These are phyloP conservation scores for Rubus idaeus DNA, from an alignment of 306 rosid species.

Conservation along the genomic window DNA sequence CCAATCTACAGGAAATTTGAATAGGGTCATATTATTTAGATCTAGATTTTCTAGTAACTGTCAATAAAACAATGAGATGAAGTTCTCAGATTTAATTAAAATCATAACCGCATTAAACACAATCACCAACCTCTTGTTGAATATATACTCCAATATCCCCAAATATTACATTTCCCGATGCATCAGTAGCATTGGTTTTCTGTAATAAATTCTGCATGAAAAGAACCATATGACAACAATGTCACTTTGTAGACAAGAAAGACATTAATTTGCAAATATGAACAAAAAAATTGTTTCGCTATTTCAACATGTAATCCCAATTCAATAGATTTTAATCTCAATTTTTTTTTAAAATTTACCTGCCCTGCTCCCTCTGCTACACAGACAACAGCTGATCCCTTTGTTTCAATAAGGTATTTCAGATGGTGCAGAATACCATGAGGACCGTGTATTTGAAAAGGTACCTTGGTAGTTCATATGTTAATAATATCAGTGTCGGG, in stretches of 20 bases:
- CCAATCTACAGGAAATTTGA: background rate
- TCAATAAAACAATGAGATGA: background rate
- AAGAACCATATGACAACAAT: background rate
- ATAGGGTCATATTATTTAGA: background rate
- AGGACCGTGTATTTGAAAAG: slow-evolving; percentile 78
- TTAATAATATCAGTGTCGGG: slow-evolving; percentile 15
- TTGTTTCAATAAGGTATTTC: slow-evolving; percentile 77
- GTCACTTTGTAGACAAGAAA: background rate
- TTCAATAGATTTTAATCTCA: background rate
- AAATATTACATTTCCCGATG: slow-evolving; percentile 79
- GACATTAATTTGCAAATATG: background rate
- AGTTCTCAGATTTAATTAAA: slow-evolving; percentile 6
- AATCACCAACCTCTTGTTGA: slow-evolving; percentile 89
- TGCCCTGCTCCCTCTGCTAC: slow-evolving; percentile 99
- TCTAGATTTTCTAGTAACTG: background rate
- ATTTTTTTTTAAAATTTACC: slow-evolving; percentile 38
- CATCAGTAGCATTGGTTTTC: slow-evolving; percentile 91
- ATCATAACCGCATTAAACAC: slow-evolving; percentile 12
- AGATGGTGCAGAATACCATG: slow-evolving; percentile 85
- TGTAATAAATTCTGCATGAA: slow-evolving; percentile 71
- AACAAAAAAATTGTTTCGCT: background rate
- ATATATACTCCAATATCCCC: slow-evolving; percentile 90
- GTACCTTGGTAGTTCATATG: slow-evolving; percentile 54
- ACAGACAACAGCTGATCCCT: slow-evolving; percentile 96
- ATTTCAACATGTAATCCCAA: background rate